These are phyloP conservation scores for Candolleomyces aberdarensis DNA, from an alignment of 768 basidiomycete genomes.

Conservation along the genomic window DNA sequence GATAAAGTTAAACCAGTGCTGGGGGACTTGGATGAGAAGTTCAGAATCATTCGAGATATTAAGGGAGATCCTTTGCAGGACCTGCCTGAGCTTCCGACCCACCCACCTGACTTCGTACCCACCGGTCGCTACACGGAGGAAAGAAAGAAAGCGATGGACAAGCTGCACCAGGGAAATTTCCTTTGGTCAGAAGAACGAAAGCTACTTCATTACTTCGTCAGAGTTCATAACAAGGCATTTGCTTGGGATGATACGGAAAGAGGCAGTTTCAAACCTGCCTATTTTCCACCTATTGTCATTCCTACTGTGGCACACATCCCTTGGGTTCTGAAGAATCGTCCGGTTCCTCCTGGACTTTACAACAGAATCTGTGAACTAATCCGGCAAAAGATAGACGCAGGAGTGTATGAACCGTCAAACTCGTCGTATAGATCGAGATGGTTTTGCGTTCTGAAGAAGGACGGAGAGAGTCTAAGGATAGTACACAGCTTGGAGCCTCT, in stretches of 20 bases:
- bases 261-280: constrained; percentile 14
- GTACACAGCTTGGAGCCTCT: constrained; percentile 35
- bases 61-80: constrained; percentile 21
- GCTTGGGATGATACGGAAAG: constrained; percentile 17
- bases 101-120: constrained; percentile 18
- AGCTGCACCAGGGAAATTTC: constrained; percentile 15
- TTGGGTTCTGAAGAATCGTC: constrained; percentile 6
- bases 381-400: constrained; percentile 27
- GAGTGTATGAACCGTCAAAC: constrained; percentile 28
- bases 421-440: constrained; percentile 32
- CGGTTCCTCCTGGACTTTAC: constrained; percentile 14
- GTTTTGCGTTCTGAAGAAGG: constrained; percentile 37
- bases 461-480: constrained; percentile 24
- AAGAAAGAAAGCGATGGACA: constrained; percentile 16
- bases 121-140: constrained; percentile 24
- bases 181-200: constrained; percentile 16
- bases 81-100: constrained; percentile 15
- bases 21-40: constrained; percentile 18
- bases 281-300: constrained; percentile 12
- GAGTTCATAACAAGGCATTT: constrained; percentile 12
- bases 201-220: constrained; percentile 13
- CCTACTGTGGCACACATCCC: constrained; percentile 10
- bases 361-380: constrained; percentile 6
- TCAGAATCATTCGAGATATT: constrained; percentile 22
- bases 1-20: constrained; percentile 23